Conservation (phyloP, 208 protist species). For the Acanthamoeba castellanii region DNA sequence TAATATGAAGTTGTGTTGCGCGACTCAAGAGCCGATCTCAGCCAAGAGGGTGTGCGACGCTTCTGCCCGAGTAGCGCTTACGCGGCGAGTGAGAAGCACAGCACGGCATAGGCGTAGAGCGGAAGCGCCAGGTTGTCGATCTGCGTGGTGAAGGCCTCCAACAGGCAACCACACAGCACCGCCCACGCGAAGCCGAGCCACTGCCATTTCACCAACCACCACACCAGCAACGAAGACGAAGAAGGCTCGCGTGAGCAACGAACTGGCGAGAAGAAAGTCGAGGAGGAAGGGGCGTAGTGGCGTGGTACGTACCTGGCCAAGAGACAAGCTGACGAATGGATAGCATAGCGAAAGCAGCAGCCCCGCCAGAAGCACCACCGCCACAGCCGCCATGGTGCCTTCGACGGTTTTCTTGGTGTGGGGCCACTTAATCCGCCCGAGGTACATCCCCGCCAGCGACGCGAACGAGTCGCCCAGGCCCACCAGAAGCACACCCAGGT, state of each 20-base stretch:
- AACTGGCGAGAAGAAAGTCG: neutral
- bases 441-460: neutral
- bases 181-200: conserved; percentile 48
- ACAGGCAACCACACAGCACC: neutral
- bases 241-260: neutral
- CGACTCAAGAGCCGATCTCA: too few species aligned
- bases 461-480: conserved; percentile 39
- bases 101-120: conserved; percentile 35
- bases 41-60: too few species aligned
- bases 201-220: neutral
- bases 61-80: too few species aligned
- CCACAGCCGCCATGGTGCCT: neutral
- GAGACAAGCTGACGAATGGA: neutral
- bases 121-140: conserved; percentile 65
- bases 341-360: neutral
- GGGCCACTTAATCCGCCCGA: conserved; percentile 29
- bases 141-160: conserved; percentile 67
- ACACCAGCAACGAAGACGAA: neutral
- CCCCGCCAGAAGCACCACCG: neutral
- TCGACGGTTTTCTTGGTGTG: conserved; percentile 64
- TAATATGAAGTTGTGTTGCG: too few species aligned
- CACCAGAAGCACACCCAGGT: conserved; percentile 18
- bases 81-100: neutral
- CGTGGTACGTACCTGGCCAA: neutral
- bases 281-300: neutral